A percentile compares a stretch with the other conserved stretches of the same genome.
Evolutionary conservation across 805 yeast genomes (phyloP).

Genomic region (Ogataea minuta): DNA sequence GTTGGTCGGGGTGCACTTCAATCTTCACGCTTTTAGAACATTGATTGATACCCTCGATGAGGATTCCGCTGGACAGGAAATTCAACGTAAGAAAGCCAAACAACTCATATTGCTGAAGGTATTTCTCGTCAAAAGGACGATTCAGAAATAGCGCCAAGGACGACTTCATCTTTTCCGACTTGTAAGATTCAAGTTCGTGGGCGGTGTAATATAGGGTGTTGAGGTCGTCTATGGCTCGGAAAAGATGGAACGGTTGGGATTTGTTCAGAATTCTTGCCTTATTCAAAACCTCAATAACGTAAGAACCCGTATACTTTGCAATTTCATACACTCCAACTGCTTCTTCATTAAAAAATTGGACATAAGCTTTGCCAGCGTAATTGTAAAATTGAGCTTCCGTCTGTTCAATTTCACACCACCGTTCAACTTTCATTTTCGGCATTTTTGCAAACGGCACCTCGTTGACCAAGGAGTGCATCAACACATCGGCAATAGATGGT

Average conservation of each 20-base stretch:
- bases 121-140: slow-evolving; percentile 38
- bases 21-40: slow-evolving; percentile 22
- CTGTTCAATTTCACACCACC: slow-evolving; percentile 64
- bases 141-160: slow-evolving; percentile 69
- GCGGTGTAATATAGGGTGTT: slow-evolving; percentile 60
- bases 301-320: slow-evolving; percentile 30
- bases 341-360: slow-evolving; percentile 28
- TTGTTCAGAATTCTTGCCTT: slow-evolving; percentile 75
- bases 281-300: slow-evolving; percentile 55
- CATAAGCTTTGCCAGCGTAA: slow-evolving; percentile 26
- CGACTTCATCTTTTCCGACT: slow-evolving; percentile 54
- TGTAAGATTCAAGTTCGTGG: slow-evolving; percentile 55
- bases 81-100: slow-evolving; percentile 28
- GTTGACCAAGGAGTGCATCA: slow-evolving; percentile 88
- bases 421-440: slow-evolving; percentile 66
- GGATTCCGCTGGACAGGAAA: slow-evolving; percentile 21
- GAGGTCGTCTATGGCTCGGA: slow-evolving; percentile 42
- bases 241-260: slow-evolving; percentile 82
- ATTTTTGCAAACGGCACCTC: slow-evolving; percentile 69
- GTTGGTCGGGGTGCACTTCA: slow-evolving; percentile 30
- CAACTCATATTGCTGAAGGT: slow-evolving; percentile 34
- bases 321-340: slow-evolving; percentile 25
- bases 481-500: slow-evolving; percentile 70
- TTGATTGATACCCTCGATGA: slow-evolving; percentile 29
- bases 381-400: slow-evolving; percentile 49